phyloP scores from a whole-genome alignment of 345 rosid genomes.

The Euphorbia lathyris region DNA sequence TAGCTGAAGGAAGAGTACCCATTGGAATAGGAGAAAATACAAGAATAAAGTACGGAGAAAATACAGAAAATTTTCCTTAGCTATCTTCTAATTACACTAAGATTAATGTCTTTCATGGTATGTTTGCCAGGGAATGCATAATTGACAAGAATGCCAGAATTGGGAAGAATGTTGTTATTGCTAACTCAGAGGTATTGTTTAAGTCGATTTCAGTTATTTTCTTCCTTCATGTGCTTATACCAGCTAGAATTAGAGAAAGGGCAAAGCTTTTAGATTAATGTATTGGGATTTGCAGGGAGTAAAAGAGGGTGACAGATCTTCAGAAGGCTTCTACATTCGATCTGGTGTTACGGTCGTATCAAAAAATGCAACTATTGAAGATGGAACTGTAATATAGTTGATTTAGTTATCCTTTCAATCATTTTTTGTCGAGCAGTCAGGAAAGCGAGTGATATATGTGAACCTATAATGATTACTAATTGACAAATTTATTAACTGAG shows the following conservation, averaged over 20 bases:
- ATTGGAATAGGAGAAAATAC: slow-evolving; percentile 86
- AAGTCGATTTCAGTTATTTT: no score
- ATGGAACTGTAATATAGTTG: slow-evolving; percentile 63
- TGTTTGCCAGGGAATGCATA: slow-evolving; percentile 69
- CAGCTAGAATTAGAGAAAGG: not conserved
- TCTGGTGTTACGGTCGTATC: slow-evolving; percentile 61
- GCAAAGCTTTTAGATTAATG: not conserved
- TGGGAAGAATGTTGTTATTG: slow-evolving; percentile 80
- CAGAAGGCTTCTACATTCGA: slow-evolving; percentile 83
- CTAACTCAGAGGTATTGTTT: slow-evolving; percentile 70
- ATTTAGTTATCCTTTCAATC: slow-evolving; percentile 14
- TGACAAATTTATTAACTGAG: not conserved
- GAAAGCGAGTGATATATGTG: not conserved
- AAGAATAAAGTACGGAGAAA: slow-evolving; percentile 53
- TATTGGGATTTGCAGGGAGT: slow-evolving; percentile 46
- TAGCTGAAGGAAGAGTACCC: slow-evolving; percentile 72
- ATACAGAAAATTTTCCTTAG: not conserved
- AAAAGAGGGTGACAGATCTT: slow-evolving; percentile 84
- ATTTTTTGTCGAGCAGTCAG: not conserved
- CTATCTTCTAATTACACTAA: not conserved
- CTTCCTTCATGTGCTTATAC: not conserved
- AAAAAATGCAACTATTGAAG: slow-evolving; percentile 61
- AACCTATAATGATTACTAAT: not conserved
- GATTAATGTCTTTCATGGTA: slow-evolving; percentile 2
- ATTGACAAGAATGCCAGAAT: slow-evolving; percentile 94